Conservation (phyloP, 1,284 basidiomycete genomes). For the Cystobasidium slooffiae region DNA sequence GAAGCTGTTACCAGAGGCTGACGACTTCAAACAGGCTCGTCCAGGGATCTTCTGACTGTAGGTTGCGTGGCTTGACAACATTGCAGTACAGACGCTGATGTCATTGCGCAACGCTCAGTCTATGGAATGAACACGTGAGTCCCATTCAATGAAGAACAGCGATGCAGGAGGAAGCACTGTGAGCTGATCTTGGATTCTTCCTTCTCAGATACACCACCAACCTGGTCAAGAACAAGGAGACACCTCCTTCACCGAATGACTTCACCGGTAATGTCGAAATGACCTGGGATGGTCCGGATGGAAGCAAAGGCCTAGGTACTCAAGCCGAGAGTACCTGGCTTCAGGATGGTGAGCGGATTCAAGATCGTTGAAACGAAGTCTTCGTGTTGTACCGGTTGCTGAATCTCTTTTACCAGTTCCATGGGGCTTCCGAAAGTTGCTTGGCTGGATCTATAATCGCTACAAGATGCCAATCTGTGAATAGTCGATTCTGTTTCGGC, state of each 20-base stretch:
- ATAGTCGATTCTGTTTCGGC: slow-evolving; percentile 45
- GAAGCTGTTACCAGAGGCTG: not conserved
- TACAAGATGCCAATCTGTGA: slow-evolving; percentile 71
- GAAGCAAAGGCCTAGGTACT: slow-evolving; percentile 66
- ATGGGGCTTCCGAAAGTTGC: slow-evolving; percentile 60
- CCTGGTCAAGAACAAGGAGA: slow-evolving; percentile 61
- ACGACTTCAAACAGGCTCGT: slow-evolving; percentile 60
- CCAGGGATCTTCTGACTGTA: slow-evolving; percentile 70
- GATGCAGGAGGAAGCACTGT: too few species aligned
- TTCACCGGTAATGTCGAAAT: slow-evolving; percentile 68
- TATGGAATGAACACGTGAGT: slow-evolving; percentile 66
- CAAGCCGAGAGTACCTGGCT: slow-evolving; percentile 70
- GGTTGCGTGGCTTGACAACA: slow-evolving; percentile 47
- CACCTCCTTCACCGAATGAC: slow-evolving; percentile 68
- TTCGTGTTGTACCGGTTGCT: too few species aligned
- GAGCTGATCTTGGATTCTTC: not conserved
- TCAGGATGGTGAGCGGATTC: slow-evolving; percentile 63
- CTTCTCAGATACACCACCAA: slow-evolving; percentile 66
- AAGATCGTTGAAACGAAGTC: too few species aligned
- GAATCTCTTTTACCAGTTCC: slow-evolving; percentile 63
- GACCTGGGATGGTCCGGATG: slow-evolving; percentile 68
- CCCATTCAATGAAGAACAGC: too few species aligned
- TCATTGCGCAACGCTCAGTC: not conserved
- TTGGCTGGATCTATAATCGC: slow-evolving; percentile 64
- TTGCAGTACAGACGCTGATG: not conserved